A percentile compares a stretch with the other conserved stretches of the same genome.
phyloP scores from a whole-genome alignment of 2,329 filamentous ascomycete species.

The Phialophora macrospora region DNA sequence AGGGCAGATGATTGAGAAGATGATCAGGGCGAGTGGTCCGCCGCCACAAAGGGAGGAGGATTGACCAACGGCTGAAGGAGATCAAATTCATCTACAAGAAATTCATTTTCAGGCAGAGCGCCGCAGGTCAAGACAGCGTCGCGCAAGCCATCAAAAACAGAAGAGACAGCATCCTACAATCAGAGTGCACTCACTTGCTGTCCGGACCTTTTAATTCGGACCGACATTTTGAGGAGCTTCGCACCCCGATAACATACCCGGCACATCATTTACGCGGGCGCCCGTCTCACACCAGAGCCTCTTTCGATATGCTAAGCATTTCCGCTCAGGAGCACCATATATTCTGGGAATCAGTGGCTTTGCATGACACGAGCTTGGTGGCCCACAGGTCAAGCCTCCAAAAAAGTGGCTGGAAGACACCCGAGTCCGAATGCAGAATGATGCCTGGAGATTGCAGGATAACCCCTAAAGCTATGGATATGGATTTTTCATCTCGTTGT shows the following conservation, averaged over 20 bases:
- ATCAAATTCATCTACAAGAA: background rate
- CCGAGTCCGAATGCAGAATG: background rate
- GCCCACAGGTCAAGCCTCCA: slow-evolving; percentile 4
- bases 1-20: slow-evolving; percentile 76
- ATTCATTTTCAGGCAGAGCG: background rate
- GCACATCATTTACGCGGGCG: slow-evolving; percentile 23
- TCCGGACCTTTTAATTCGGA: slow-evolving; percentile 3
- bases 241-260: background rate
- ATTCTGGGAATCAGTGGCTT: background rate
- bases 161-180: background rate
- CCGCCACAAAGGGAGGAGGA: slow-evolving; percentile 58
- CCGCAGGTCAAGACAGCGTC: background rate
- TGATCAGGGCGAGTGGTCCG: slow-evolving; percentile 69
- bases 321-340: slow-evolving; percentile 18
- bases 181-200: background rate
- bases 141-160: background rate
- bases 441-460: background rate
- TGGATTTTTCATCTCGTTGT: slow-evolving; percentile 10
- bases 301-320: slow-evolving; percentile 8
- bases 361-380: slow-evolving; percentile 1
- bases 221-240: background rate
- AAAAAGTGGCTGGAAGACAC: background rate
- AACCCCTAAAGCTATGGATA: slow-evolving; percentile 17
- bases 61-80: slow-evolving; percentile 15
- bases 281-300: background rate